Evolutionary conservation across 2,329 filamentous ascomycete genomes (phyloP).

Genomic region (Xylariaceae sp.): DNA sequence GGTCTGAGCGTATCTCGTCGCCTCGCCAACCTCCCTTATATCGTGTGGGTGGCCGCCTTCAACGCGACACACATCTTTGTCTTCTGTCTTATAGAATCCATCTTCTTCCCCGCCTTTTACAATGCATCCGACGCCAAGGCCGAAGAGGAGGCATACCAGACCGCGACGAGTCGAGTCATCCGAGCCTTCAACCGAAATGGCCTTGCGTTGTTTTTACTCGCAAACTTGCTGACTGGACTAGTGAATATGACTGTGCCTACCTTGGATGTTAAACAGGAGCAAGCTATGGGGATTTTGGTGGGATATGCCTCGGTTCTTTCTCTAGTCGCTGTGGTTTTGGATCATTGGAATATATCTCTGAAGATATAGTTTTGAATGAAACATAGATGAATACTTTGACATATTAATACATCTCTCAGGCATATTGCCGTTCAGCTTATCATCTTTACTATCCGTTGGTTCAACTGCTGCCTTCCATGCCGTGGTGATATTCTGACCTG

Average conservation of each 20-base stretch:
- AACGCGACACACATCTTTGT: constrained; percentile 77
- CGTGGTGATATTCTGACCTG: too few relatives aligned
- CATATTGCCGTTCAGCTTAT: too few relatives aligned
- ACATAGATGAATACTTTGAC: too few relatives aligned
- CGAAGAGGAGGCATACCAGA: constrained; percentile 59
- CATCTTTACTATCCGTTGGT: too few relatives aligned
- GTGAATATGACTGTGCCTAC: constrained; percentile 87
- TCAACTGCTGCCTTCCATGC: too few relatives aligned
- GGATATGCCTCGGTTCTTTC: constrained; percentile 66
- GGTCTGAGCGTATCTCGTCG: constrained; percentile 77
- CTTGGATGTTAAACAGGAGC: constrained; percentile 58
- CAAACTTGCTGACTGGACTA: constrained; percentile 82
- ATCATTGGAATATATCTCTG: constrained; percentile 61
- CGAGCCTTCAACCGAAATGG: constrained; percentile 85
- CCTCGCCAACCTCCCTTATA: constrained; percentile 87
- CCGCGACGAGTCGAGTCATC: constrained; percentile 76
- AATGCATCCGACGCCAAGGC: constrained; percentile 47
- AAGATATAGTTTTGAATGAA: too few relatives aligned
- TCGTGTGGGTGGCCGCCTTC: constrained; percentile 88
- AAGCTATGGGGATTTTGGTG: constrained; percentile 69
- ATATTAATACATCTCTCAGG: too few relatives aligned
- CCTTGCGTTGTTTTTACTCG: constrained; percentile 74
- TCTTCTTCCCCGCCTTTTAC: constrained; percentile 71
- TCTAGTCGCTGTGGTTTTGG: constrained; percentile 60
- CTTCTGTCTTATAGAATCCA: constrained; percentile 71